A percentile compares a stretch with the other conserved stretches of the same genome.
These are phyloP conservation scores for Yamadazyma conglobata DNA, from an alignment of 1,139 yeast species.

Conservation along the genomic window DNA sequence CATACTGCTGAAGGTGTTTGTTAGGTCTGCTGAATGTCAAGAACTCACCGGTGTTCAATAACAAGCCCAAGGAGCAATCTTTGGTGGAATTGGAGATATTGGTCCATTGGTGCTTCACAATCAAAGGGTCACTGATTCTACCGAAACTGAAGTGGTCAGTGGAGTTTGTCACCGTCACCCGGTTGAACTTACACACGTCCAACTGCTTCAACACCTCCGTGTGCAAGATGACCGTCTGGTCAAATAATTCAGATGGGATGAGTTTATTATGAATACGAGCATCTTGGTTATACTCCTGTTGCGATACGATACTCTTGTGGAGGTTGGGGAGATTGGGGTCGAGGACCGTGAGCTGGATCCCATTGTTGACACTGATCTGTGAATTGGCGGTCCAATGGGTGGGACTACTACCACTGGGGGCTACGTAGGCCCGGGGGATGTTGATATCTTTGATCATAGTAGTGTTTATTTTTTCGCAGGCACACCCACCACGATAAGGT, in stretches of 20 bases:
- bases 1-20: constrained; percentile 21
- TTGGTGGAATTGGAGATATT: constrained; percentile 21
- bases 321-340: constrained; percentile 42
- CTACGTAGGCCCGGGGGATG: constrained; percentile 11
- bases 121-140: constrained; percentile 31
- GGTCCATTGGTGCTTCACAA: constrained; percentile 38
- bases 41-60: constrained; percentile 40
- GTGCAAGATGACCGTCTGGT: constrained; percentile 25
- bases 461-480: constrained; percentile 1
- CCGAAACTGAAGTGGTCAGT: constrained; percentile 31
- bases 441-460: constrained; percentile 13
- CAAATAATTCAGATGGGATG: constrained; percentile 29
- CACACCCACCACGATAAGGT: too few species aligned
- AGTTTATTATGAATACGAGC: constrained; percentile 15
- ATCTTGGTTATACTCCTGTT: constrained; percentile 6
- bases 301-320: constrained; percentile 24
- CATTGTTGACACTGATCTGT: constrained; percentile 39
- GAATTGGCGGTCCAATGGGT: constrained; percentile 36
- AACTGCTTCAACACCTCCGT: constrained; percentile 26
- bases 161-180: constrained; percentile 23
- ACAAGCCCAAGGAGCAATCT: constrained; percentile 31
- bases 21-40: constrained; percentile 28
- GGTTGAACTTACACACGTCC: constrained; percentile 29
- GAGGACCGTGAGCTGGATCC: constrained; percentile 29
- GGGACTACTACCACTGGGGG: constrained; percentile 21